Evolutionary conservation across 306 rosid species (phyloP).

Genomic region (Albizia julibrissin): DNA sequence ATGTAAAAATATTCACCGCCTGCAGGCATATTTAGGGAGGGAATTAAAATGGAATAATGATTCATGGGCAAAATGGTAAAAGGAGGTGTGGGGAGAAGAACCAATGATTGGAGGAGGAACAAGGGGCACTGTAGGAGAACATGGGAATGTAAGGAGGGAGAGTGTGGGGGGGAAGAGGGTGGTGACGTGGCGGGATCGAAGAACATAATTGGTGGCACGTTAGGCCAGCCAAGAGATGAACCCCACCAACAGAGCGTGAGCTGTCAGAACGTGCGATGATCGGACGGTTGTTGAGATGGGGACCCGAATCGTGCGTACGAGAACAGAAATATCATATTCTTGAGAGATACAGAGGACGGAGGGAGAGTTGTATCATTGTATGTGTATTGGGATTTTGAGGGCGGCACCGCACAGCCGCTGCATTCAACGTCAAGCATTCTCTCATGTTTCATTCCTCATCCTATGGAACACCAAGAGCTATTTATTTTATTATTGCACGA

Average conservation of each 20-base stretch:
- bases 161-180: too few species aligned
- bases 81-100: not conserved
- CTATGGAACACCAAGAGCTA: too few species aligned
- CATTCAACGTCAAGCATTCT: slow-evolving; percentile 41
- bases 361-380: not conserved
- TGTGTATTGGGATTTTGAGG: slow-evolving; percentile 36
- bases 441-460: too few species aligned
- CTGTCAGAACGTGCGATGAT: slow-evolving; percentile 64
- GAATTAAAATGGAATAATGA: not conserved
- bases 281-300: slow-evolving; percentile 33
- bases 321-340: not conserved
- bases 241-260: slow-evolving; percentile 64
- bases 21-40: not conserved
- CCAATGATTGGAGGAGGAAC: slow-evolving; percentile 51
- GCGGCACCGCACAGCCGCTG: slow-evolving; percentile 42
- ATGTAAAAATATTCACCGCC: not conserved
- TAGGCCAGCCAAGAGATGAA: slow-evolving; percentile 45
- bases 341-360: not conserved
- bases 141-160: slow-evolving; percentile 36
- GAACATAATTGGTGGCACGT: slow-evolving; percentile 72
- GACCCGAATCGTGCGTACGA: slow-evolving; percentile 33
- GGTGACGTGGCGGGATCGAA: slow-evolving; percentile 57
- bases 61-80: slow-evolving; percentile 44
- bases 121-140: slow-evolving; percentile 46
- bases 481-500: too few species aligned